Evolutionary conservation across 768 basidiomycete species (phyloP).

Genomic region (Psilocybe cyanescens): DNA sequence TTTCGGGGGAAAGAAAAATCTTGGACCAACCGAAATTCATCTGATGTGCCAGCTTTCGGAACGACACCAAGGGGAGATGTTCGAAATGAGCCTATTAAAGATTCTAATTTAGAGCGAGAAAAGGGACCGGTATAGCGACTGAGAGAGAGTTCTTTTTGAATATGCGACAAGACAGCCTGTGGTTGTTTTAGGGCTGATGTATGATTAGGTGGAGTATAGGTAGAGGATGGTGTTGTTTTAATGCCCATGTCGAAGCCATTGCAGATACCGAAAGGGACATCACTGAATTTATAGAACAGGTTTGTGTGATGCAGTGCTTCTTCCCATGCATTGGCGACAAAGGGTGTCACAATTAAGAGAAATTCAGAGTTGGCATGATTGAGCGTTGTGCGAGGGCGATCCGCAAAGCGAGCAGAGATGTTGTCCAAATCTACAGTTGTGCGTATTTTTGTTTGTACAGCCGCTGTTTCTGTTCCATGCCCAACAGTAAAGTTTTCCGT

Average conservation of each 20-base stretch:
- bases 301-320: conserved; percentile 6
- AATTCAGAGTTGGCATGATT: conserved; percentile 22
- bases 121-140: conserved; percentile 36
- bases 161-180: conserved; percentile 14
- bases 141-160: conserved; percentile 17
- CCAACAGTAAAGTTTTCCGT: conserved; percentile 19
- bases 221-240: not conserved
- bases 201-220: conserved; percentile 27
- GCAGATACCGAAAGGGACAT: conserved; percentile 24
- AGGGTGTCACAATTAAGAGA: conserved; percentile 25
- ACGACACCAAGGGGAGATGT: conserved; percentile 44
- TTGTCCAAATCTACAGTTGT: not conserved
- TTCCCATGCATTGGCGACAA: conserved; percentile 23
- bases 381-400: conserved; percentile 16
- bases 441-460: conserved; percentile 1
- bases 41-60: conserved; percentile 29
- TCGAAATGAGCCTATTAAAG: conserved; percentile 41
- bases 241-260: conserved; percentile 29
- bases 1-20: conserved; percentile 29
- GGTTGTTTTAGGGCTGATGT: conserved; percentile 18
- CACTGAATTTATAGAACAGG: conserved; percentile 13
- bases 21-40: conserved; percentile 35
- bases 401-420: conserved; percentile 25
- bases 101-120: conserved; percentile 27
- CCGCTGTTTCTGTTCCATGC: conserved; percentile 13